These are phyloP conservation scores for Microstroma glucosiphilum DNA, from an alignment of 1,284 basidiomycete genomes.

Conservation along the genomic window DNA sequence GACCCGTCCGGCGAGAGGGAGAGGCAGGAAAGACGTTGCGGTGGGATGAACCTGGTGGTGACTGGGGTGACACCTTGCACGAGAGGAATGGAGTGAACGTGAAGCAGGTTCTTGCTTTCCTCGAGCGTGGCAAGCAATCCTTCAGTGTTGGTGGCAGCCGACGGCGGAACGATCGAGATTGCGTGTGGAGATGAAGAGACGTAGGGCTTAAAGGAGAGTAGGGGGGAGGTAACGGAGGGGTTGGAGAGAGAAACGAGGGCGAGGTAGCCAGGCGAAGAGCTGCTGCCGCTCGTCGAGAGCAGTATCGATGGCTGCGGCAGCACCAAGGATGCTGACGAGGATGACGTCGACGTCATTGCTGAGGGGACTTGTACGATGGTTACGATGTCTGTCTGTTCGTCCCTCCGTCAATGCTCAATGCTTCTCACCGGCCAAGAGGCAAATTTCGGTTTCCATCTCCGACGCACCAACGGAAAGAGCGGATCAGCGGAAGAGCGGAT, in stretches of 20 bases:
- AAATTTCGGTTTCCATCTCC: too few species aligned
- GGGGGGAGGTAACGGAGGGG: neutral
- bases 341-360: conserved; percentile 9
- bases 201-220: conserved; percentile 1
- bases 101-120: neutral
- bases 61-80: neutral
- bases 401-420: too few species aligned
- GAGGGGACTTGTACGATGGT: too few species aligned
- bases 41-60: neutral
- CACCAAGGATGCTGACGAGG: conserved; percentile 42
- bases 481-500: too few species aligned
- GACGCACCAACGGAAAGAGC: too few species aligned
- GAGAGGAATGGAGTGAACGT: conserved; percentile 1
- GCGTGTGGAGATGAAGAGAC: conserved; percentile 2
- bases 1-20: neutral
- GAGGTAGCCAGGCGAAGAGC: neutral
- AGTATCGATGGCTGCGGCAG: neutral
- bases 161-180: neutral
- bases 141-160: neutral
- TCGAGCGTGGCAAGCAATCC: neutral
- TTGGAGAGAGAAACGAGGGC: neutral
- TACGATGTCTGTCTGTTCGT: too few species aligned
- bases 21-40: neutral
- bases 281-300: neutral
- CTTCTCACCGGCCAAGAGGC: too few species aligned